Evolutionary conservation across 1,139 yeast species (phyloP), one percentile per base, ranked within the genome.

Genomic region (Yarrowia galli): DNA sequence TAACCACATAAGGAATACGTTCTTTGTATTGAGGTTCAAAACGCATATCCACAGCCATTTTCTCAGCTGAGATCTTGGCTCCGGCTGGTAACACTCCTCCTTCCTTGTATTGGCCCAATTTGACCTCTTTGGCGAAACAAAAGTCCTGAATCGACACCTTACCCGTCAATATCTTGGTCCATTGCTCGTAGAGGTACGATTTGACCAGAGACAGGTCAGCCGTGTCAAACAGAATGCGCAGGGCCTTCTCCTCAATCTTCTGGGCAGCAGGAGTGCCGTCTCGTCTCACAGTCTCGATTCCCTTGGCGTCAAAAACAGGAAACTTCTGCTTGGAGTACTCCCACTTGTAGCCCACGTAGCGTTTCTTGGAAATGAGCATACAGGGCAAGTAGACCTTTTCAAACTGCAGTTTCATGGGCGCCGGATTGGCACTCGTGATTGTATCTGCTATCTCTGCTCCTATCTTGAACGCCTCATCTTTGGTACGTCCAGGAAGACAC

Each of bases 251-350:
- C 32, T 91, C 87, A 51, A 95, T 87, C 73, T 89, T 89, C 77
- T 87, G 96, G 72, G 91, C 97, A 0, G 97, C 97, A 0, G 97
- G 97, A 20, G 93, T 89, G 0, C 98, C 98, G 77, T 95, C 99
- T 71, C 99, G 81, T 70, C 99, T 78, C 0, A 95, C 90, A 0
- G 98, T 95, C 76, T 95, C 99, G 20, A 92, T 92, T 0, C 99
- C 99, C 73, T 95, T 95, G 2, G 99, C 98, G 79, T 95, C 98
- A 76, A 95, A 93, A 38, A 79, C 83, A 0, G 97, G 92, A 9
- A 72, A 78, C 3, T 68, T 72, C 72, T 90, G 93, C 20, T 78
- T 78, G 49, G 81, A 83, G 42, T 77, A 75, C 71, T 91, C 97
- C 76, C 84, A 93, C 68, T 90, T 83, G 74, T 87, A 87, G 0